Evolutionary conservation across 2,329 filamentous ascomycete species (phyloP).

Genomic region (Arthrobotrys megalospora): DNA sequence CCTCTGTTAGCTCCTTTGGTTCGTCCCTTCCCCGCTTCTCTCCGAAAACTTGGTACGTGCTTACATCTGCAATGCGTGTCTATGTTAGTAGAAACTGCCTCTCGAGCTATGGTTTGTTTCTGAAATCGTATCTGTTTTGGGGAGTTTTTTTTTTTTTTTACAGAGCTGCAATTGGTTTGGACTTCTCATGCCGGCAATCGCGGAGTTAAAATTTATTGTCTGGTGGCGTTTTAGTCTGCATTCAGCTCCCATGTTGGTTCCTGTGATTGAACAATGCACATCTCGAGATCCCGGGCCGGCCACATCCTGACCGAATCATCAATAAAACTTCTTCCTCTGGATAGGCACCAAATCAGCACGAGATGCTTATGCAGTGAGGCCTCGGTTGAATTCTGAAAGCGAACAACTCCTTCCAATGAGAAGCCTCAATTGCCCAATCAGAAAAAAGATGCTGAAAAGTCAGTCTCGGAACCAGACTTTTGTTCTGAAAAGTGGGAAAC

Average conservation of each 20-base stretch:
- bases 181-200: slow-evolving; percentile 11
- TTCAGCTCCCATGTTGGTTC: slow-evolving; percentile 5
- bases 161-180: slow-evolving; percentile 9
- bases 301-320: neutral
- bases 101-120: neutral
- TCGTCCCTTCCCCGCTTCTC: slow-evolving; percentile 7
- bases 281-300: slow-evolving; percentile 1
- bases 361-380: slow-evolving; percentile 7
- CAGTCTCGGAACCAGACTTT: no score
- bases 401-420: slow-evolving; percentile 10
- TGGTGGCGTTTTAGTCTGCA: slow-evolving; percentile 2
- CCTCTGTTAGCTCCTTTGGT: neutral
- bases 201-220: neutral
- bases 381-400: neutral
- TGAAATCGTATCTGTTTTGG: neutral
- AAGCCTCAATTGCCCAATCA: neutral
- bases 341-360: neutral
- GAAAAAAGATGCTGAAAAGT: neutral
- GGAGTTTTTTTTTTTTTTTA: neutral
- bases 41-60: neutral
- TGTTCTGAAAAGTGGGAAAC: neutral
- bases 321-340: neutral
- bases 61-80: neutral
- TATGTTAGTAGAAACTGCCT: neutral
- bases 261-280: slow-evolving; percentile 8